These are phyloP conservation scores for Camelina neglecta DNA, from an alignment of 345 rosid genomes.

Conservation along the genomic window DNA sequence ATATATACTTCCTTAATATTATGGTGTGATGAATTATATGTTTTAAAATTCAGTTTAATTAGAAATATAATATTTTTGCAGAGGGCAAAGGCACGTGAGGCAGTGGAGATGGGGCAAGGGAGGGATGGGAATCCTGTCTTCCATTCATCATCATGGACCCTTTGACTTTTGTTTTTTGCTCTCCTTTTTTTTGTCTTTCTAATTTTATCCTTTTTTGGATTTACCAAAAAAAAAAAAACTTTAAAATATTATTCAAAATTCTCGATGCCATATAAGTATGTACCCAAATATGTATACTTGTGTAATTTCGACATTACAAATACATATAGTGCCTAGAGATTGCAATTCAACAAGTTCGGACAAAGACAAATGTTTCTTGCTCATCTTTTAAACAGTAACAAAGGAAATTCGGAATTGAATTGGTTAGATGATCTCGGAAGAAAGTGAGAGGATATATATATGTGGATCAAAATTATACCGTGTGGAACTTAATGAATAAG, in stretches of 20 bases:
- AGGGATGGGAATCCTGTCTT: conserved; percentile 58
- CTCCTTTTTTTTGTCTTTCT: conserved; percentile 27
- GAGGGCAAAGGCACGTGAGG: conserved; percentile 69
- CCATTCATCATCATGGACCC: conserved; percentile 55
- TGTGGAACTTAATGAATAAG: background rate
- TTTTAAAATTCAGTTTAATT: background rate
- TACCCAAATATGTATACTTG: conserved; percentile 27
- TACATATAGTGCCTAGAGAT: conserved; percentile 10
- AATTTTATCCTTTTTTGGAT: conserved; percentile 15
- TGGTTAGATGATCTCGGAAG: background rate
- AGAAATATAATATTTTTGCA: conserved; percentile 15
- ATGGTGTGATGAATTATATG: conserved; percentile 10
- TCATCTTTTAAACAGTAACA: background rate
- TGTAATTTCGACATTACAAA: conserved; percentile 36
- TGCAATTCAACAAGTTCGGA: conserved; percentile 4
- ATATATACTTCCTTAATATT: background rate
- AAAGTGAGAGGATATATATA: background rate
- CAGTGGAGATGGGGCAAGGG: conserved; percentile 60
- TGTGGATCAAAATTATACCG: background rate
- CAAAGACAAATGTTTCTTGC: background rate
- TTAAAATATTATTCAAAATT: conserved; percentile 3
- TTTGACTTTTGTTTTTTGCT: conserved; percentile 46
- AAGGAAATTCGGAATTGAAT: background rate
- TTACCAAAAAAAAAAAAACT: background rate
- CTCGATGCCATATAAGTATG: conserved; percentile 9